phyloP scores from a whole-genome alignment of 495 filamentous ascomycete genomes.

The Chlorociboria aeruginascens region DNA sequence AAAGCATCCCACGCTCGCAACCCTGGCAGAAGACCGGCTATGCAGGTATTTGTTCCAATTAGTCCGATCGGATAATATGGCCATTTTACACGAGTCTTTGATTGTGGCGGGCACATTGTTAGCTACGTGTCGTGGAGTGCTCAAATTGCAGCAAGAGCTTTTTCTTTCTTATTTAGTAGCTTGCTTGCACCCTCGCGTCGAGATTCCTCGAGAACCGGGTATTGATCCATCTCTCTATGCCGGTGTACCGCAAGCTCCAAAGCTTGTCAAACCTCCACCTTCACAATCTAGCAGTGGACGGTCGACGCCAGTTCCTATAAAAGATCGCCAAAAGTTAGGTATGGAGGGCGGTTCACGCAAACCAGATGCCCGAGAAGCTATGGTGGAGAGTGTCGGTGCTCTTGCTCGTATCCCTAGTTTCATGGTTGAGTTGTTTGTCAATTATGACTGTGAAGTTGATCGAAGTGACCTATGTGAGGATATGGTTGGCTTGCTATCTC shows the following conservation, averaged over 20 bases:
- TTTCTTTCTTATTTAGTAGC: constrained; percentile 91
- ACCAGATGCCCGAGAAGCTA: constrained; percentile 90
- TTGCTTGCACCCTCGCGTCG: constrained; percentile 82
- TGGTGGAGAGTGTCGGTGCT: constrained; percentile 93
- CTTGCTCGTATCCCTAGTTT: constrained; percentile 85
- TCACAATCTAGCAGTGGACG: constrained; percentile 71
- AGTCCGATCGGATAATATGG: constrained; percentile 90
- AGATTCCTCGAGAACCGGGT: constrained; percentile 80
- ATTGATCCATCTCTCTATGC: constrained; percentile 89
- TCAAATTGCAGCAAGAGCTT: constrained; percentile 95
- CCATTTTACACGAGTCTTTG: constrained; percentile 81
- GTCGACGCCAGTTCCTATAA: constrained; percentile 85
- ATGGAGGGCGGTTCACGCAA: constrained; percentile 86
- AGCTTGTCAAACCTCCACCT: constrained; percentile 68
- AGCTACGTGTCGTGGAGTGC: constrained; percentile 78
- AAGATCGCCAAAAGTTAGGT: constrained; percentile 85
- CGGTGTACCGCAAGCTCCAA: constrained; percentile 84
- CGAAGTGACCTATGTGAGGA: constrained; percentile 90
- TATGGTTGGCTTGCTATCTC: constrained; percentile 80
- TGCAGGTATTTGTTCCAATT: constrained; percentile 95
- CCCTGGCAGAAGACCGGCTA: constrained; percentile 81
- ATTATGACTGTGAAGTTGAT: constrained; percentile 95
- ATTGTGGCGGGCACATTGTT: constrained; percentile 85
- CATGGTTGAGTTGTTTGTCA: constrained; percentile 90
- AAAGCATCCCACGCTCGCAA: constrained; percentile 79